These are phyloP conservation scores for Aegilops speltoides DNA, from an alignment of 176 grass and related monocot species.

Conservation along the genomic window DNA sequence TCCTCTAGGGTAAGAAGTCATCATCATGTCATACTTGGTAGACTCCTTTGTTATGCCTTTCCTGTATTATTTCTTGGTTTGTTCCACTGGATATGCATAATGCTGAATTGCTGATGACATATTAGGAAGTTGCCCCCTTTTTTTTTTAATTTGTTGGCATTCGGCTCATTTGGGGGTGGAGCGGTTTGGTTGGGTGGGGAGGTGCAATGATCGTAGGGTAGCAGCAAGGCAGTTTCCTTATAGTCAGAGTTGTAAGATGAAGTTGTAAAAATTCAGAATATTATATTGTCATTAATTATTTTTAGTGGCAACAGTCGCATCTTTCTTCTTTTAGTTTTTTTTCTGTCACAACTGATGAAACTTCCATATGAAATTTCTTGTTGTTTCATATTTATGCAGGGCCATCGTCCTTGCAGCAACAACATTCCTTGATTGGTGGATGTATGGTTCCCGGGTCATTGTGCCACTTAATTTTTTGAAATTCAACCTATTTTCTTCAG, in stretches of 20 bases:
- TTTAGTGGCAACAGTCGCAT: background rate
- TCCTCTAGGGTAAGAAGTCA: conserved; percentile 67
- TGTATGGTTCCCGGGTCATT: conserved; percentile 70
- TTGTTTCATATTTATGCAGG: conserved; percentile 44
- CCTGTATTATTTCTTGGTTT: conserved; percentile 19
- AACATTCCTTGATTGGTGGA: conserved; percentile 72
- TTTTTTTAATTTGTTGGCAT: too few relatives aligned
- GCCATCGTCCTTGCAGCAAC: conserved; percentile 62
- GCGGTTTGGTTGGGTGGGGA: background rate
- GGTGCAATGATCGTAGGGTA: background rate
- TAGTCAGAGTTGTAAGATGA: conserved; percentile 8
- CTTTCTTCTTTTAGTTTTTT: background rate
- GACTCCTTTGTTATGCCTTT: background rate
- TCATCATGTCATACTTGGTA: conserved; percentile 1
- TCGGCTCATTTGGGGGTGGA: background rate
- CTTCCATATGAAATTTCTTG: background rate
- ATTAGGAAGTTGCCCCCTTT: too few relatives aligned
- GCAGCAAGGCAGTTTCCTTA: background rate
- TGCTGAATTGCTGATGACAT: too few relatives aligned
- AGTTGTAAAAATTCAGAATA: background rate
- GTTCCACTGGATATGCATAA: too few relatives aligned
- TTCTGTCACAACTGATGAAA: background rate
- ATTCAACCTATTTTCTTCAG: conserved; percentile 92
- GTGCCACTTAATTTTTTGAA: conserved; percentile 94
- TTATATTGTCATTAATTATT: background rate